Evolutionary conservation across 148 eudicot genomes (phyloP).

Genomic region (Vaccinium corymbosum): DNA sequence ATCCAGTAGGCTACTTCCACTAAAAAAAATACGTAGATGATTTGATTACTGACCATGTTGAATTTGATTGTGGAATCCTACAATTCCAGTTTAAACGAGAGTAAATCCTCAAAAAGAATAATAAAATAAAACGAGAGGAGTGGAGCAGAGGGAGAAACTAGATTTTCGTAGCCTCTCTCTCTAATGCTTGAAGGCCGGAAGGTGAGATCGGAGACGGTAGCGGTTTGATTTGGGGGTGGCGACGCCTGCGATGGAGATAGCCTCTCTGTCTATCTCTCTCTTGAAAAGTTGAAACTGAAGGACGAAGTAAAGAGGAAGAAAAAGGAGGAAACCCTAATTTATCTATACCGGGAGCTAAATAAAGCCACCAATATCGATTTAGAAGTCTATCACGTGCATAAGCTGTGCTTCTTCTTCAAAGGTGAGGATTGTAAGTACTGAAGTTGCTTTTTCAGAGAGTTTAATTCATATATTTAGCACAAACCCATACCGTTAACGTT

Average conservation of each 20-base stretch:
- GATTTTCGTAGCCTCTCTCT: background rate
- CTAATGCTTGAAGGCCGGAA: no score
- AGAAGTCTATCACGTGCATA: background rate
- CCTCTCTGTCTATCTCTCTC: no score
- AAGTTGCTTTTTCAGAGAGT: background rate
- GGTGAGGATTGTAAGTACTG: background rate
- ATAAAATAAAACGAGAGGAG: background rate
- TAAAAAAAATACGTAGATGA: background rate
- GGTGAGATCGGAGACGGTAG: no score
- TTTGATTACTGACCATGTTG: conserved; percentile 18
- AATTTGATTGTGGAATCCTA: background rate
- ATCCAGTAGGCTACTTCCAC: no score
- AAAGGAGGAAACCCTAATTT: no score
- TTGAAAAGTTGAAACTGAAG: no score
- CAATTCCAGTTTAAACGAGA: background rate
- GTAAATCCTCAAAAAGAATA: no score
- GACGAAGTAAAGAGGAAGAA: no score
- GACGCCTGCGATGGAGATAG: no score
- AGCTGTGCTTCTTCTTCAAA: background rate
- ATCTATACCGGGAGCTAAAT: background rate
- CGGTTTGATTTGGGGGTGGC: no score
- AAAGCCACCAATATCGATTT: background rate
- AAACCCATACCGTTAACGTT: background rate
- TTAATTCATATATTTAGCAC: background rate
- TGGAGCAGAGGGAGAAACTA: background rate